Conservation (phyloP, 139 green algal genomes). For the Haematococcus lacustris region DNA sequence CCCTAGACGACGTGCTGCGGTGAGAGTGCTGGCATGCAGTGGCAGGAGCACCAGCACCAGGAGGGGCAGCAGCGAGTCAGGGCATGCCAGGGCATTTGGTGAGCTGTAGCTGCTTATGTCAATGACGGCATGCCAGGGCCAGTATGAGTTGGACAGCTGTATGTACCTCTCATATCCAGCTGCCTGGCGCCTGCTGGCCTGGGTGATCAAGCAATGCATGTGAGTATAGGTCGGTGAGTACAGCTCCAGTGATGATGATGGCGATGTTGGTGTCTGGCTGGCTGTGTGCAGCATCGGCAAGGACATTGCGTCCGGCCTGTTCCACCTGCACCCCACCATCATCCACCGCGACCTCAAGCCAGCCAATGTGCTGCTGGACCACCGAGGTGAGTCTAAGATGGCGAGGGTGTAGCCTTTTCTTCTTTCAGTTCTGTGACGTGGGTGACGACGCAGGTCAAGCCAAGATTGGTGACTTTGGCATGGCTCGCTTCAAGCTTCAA, state of each 20-base stretch:
- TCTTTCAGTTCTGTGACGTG: no score
- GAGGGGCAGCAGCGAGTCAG: no score
- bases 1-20: constrained; percentile 21
- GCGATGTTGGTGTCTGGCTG: no score
- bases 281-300: constrained; percentile 20
- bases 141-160: no score
- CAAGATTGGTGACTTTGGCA: constrained; percentile 1
- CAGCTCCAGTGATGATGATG: background rate
- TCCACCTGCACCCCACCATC: constrained; percentile 64
- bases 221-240: background rate
- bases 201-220: background rate
- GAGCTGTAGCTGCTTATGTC: background rate
- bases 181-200: no score
- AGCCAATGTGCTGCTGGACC: constrained; percentile 54
- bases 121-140: background rate
- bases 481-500: constrained; percentile 15
- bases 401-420: no score
- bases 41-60: background rate
- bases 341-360: constrained; percentile 37
- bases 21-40: no score
- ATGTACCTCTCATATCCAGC: background rate
- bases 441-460: no score
- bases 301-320: constrained; percentile 60
- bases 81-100: background rate
- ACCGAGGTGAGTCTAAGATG: constrained; percentile 2